Evolutionary conservation across 495 filamentous ascomycete genomes (phyloP), one percentile per base, ranked within the genome.

Genomic region (Rusavskia elegans): DNA sequence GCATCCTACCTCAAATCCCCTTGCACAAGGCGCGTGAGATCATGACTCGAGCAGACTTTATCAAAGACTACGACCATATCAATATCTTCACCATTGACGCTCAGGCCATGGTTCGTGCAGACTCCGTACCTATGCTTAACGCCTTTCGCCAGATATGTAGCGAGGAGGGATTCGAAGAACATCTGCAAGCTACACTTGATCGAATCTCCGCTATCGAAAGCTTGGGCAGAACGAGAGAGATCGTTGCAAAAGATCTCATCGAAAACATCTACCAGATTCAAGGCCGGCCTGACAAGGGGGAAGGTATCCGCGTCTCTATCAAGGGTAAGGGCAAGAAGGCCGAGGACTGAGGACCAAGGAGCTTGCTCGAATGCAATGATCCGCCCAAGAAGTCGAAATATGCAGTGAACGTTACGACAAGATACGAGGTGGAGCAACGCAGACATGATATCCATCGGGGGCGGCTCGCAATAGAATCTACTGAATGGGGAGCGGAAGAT

Each of bases 81-180:
- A 97, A 97, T 60, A 78, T 98, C 45, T 96, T 98, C 67, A 94
- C 87, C 32, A 97, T 98, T 60, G 88, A 90, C 55, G 86, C 81
- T 29, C 75, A 78, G 25, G 87, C 89, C 29, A 83, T 83, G 70
- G 92, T 98, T 1, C 81, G 93, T 20, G 92, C 92, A 5, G 89
- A 94, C 66, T 88, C 83, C 5, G 92, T 97, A 36, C 92, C 92
- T 10, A 98, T 98, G 92, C 86, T 90, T 66, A 79, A 79, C 40
- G 92, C 93, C 0, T 96, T 98, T 66, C 75, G 78, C 30, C 76
- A 89, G 55, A 85, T 98, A 6, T 92, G 87, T 48, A 59, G 66
- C 3, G 58, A 78, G 49, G 71, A 75, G 27, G 83, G 83, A 19
- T 98, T 98, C 62, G 81, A 86, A 13, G 68, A 89, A 56, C 82